Base-by-base conservation (phyloP, 148 eudicot genomes). In the Fallopia convolvulus region DNA sequence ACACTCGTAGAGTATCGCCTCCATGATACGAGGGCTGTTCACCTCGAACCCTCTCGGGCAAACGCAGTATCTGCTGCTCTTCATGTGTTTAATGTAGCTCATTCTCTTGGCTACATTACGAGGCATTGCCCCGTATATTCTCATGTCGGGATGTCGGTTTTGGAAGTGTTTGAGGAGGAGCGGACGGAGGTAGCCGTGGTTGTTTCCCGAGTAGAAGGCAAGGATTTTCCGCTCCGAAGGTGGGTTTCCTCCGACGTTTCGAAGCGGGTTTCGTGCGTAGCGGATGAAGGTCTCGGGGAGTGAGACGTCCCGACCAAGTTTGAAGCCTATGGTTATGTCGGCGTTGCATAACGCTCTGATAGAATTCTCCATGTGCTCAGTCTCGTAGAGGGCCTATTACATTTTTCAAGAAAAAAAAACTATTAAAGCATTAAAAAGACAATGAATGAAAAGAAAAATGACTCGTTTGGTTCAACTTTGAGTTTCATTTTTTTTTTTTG, bases 321-420 rank as follows among this genome's bases (percentile, higher is more conserved):
- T 93, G 89, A 91, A 93, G 63, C 97, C 98, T 5, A 77, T 53
- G 23, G 93, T 85, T 77, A 88, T 82, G 79, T 93, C 94, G 0
- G 98, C 93, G 75, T 93, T 91, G 89, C 98, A 93, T 47, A 93
- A 90, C 66, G 97, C 98, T 83, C 88, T 93, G 76, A 93, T 93
- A 85, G 90, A 88, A 7, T 89, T 90, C 60, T 88, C 92, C 97
- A 91, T 89, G 73, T 91, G 97, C 79, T 89, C 82, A n/a, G 97
- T 91, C 75, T 88, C 93, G 58, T 88, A 90, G 15, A 89, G 91
- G 71, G 97, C 98, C 98, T 93, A 71, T 55, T 77, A 52, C 73
- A 73, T 39, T 52, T 23, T 79, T 6, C 47, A 44, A 44, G 47
- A 44, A 74, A 66, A 20, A 6, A 23, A 73, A 74, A 48, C 48